phyloP scores from a whole-genome alignment of 176 grass and related monocot species.

The Aegilops bicornis region DNA sequence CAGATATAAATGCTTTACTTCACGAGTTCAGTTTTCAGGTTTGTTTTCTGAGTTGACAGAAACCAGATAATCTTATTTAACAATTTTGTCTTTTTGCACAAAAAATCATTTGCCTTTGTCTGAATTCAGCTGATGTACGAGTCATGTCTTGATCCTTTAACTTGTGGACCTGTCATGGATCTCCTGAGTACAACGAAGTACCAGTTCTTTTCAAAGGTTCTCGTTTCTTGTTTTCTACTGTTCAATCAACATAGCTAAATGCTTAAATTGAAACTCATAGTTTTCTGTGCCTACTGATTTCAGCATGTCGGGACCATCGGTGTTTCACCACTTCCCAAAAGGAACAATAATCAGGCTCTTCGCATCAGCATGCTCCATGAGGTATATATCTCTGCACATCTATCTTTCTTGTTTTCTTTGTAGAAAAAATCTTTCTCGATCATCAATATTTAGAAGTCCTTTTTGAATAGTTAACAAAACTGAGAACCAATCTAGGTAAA shows the following conservation, averaged over 20 bases:
- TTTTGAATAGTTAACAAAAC: background rate
- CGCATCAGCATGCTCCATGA: constrained; percentile 92
- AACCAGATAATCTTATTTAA: constrained; percentile 11
- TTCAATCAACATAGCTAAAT: constrained; percentile 17
- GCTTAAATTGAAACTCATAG: constrained; percentile 14
- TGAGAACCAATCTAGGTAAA: background rate
- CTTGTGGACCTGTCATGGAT: constrained; percentile 81
- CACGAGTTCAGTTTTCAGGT: constrained; percentile 99
- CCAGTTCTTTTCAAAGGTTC: constrained; percentile 93
- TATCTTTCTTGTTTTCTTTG: background rate
- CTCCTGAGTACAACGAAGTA: constrained; percentile 90
- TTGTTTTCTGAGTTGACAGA: constrained; percentile 2
- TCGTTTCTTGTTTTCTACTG: constrained; percentile 32
- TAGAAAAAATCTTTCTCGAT: background rate
- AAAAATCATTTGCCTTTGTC: constrained; percentile 23
- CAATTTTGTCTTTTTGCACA: background rate
- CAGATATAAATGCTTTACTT: constrained; percentile 76
- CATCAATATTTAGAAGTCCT: background rate
- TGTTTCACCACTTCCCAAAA: constrained; percentile 77
- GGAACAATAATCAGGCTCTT: constrained; percentile 75
- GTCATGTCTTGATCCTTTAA: constrained; percentile 70
- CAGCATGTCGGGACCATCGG: constrained; percentile 83
- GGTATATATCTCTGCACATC: constrained; percentile 40
- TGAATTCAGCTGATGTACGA: constrained; percentile 80
- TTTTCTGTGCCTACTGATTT: constrained; percentile 26